Evolutionary conservation across 352 stramenopile genomes (phyloP).

Genomic region (Thalassiosira hispida): DNA sequence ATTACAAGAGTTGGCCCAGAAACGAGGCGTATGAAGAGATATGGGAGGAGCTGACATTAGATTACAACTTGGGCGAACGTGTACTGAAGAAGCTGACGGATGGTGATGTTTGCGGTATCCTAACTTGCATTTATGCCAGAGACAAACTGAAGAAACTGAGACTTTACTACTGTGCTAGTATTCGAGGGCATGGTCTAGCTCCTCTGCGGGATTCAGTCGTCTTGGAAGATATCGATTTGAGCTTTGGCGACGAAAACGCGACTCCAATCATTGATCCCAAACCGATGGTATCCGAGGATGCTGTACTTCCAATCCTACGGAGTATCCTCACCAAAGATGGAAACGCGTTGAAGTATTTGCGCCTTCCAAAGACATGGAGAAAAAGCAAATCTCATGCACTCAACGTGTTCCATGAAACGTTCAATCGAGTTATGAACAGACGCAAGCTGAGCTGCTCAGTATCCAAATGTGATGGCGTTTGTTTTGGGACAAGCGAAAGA

Average conservation of each 20-base stretch:
- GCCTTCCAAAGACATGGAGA: slow-evolving; percentile 4
- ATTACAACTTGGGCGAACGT: not conserved
- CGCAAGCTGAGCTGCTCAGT: not conserved
- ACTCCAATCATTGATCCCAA: slow-evolving; percentile 75
- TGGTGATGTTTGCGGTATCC: slow-evolving; percentile 23
- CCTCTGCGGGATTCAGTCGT: slow-evolving; percentile 17
- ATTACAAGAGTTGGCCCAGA: not conserved
- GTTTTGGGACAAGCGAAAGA: not conserved
- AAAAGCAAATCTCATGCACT: not conserved
- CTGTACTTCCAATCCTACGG: slow-evolving; percentile 1
- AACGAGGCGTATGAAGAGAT: not conserved
- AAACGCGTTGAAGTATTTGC: slow-evolving; percentile 4
- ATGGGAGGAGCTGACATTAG: not conserved
- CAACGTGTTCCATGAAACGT: not conserved
- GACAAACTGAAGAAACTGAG: slow-evolving; percentile 25
- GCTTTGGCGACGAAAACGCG: slow-evolving; percentile 68
- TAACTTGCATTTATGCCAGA: slow-evolving; percentile 32
- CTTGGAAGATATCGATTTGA: slow-evolving; percentile 34
- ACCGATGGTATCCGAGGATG: not conserved
- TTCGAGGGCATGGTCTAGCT: slow-evolving; percentile 15
- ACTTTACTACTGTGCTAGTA: not conserved
- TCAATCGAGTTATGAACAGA: not conserved
- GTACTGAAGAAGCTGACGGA: slow-evolving; percentile 17
- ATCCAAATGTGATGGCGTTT: not conserved
- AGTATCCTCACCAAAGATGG: slow-evolving; percentile 8